phyloP scores from a whole-genome alignment of 2,329 filamentous ascomycete genomes.

The Exophiala spinifera region DNA sequence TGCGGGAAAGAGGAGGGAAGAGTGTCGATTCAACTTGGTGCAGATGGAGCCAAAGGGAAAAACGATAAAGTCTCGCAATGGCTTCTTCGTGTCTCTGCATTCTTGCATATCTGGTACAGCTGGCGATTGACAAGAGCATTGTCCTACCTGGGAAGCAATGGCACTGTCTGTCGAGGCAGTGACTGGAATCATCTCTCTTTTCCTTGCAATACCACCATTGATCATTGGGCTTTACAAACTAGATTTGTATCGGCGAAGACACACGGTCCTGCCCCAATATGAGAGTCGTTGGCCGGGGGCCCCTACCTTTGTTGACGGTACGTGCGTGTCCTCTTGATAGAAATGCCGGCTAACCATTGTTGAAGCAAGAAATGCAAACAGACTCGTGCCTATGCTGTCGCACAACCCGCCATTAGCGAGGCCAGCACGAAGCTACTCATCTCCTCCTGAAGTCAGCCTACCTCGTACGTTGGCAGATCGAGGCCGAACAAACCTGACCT shows the following conservation, averaged over 20 bases:
- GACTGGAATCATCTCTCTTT: slow-evolving; percentile 9
- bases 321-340: background rate
- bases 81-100: background rate
- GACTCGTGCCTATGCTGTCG: too few species aligned
- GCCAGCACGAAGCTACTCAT: too few species aligned
- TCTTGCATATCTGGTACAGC: background rate
- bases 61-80: background rate
- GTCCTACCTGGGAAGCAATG: background rate
- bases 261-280: background rate
- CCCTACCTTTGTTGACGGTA: background rate
- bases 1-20: background rate
- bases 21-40: background rate
- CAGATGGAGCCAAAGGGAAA: background rate
- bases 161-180: slow-evolving; percentile 12
- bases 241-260: background rate
- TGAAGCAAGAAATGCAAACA: too few species aligned
- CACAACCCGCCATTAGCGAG: too few species aligned
- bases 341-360: background rate
- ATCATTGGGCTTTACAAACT: slow-evolving; percentile 1
- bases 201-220: slow-evolving; percentile 8
- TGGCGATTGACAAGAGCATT: too few species aligned
- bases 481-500: too few species aligned
- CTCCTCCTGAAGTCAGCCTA: too few species aligned
- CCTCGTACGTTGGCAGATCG: too few species aligned
- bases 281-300: background rate